These are phyloP conservation scores for Articulospora tetracladia DNA, from an alignment of 495 filamentous ascomycete species.

Conservation along the genomic window DNA sequence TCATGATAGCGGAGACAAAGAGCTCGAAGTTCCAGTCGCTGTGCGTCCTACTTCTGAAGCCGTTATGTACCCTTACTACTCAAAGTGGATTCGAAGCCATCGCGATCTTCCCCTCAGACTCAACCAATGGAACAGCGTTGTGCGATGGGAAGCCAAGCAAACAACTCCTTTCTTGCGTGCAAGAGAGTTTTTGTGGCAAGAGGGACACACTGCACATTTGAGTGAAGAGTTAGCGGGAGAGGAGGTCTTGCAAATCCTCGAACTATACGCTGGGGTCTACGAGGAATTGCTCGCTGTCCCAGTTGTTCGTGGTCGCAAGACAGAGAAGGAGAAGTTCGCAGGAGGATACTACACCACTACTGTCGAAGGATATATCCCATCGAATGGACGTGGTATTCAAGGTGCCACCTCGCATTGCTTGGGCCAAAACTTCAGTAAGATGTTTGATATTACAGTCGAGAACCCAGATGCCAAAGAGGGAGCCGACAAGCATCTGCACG, in stretches of 20 bases:
- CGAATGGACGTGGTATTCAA: constrained; percentile 94
- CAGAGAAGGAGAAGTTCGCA: constrained; percentile 94
- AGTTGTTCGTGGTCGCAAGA: constrained; percentile 86
- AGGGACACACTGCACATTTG: constrained; percentile 94
- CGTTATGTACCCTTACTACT: constrained; percentile 93
- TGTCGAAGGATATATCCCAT: constrained; percentile 90
- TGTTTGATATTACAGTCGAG: constrained; percentile 97
- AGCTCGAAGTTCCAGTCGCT: constrained; percentile 91
- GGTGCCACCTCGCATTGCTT: constrained; percentile 91
- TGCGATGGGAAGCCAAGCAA: constrained; percentile 98
- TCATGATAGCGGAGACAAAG: constrained; percentile 64
- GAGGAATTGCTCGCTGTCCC: constrained; percentile 91
- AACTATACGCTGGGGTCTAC: constrained; percentile 86
- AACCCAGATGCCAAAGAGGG: constrained; percentile 76
- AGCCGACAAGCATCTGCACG: constrained; percentile 67
- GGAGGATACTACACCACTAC: constrained; percentile 95
- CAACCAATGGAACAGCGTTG: constrained; percentile 98
- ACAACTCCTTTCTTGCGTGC: constrained; percentile 92
- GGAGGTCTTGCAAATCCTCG: constrained; percentile 91
- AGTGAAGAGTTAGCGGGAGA: constrained; percentile 70
- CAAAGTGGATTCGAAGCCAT: constrained; percentile 93
- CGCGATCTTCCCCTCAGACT: constrained; percentile 87
- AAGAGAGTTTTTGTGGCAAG: constrained; percentile 96
- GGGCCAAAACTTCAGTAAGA: constrained; percentile 95
- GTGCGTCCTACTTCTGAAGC: constrained; percentile 93